These are phyloP conservation scores for Magnusiomyces paraingens DNA, from an alignment of 1,139 yeast species.

Conservation along the genomic window DNA sequence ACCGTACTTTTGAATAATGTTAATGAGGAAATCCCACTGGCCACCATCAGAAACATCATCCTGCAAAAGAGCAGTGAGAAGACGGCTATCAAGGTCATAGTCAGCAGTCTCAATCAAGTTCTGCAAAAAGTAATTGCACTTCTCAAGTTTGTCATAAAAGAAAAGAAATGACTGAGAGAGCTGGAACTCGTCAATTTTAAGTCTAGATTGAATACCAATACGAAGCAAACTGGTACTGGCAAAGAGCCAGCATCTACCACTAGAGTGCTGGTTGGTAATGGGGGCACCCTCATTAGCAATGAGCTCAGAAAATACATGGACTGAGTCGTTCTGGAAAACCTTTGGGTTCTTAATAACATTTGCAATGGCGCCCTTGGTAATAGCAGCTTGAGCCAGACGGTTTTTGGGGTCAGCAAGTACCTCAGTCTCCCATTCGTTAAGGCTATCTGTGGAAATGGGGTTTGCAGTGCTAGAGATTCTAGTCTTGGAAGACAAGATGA, in stretches of 20 bases:
- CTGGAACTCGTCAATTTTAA: conserved; percentile 49
- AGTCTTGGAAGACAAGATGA: conserved; percentile 16
- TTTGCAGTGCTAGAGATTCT: conserved; percentile 18
- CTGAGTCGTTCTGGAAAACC: conserved; percentile 35
- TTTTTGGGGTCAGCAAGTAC: conserved; percentile 50
- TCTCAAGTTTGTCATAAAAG: conserved; percentile 53
- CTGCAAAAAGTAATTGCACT: conserved; percentile 55
- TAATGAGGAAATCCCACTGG: conserved; percentile 67
- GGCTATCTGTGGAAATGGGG: conserved; percentile 36
- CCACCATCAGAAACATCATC: conserved; percentile 64
- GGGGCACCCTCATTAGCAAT: conserved; percentile 52
- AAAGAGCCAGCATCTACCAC: conserved; percentile 67
- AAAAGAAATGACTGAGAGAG: conserved; percentile 51
- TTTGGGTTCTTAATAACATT: conserved; percentile 40
- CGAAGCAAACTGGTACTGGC: conserved; percentile 59
- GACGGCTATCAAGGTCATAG: conserved; percentile 50
- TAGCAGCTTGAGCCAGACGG: conserved; percentile 51
- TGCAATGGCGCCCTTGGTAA: conserved; percentile 46
- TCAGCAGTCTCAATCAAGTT: conserved; percentile 50
- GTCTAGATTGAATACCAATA: conserved; percentile 47
- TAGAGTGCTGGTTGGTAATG: conserved; percentile 50
- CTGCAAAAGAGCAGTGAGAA: conserved; percentile 42
- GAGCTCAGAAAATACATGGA: conserved; percentile 47
- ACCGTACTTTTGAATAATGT: conserved; percentile 56
- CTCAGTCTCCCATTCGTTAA: conserved; percentile 47